Base-by-base conservation (phyloP, 2,329 filamentous ascomycete species). In the Conoideocrella luteorostrata region DNA sequence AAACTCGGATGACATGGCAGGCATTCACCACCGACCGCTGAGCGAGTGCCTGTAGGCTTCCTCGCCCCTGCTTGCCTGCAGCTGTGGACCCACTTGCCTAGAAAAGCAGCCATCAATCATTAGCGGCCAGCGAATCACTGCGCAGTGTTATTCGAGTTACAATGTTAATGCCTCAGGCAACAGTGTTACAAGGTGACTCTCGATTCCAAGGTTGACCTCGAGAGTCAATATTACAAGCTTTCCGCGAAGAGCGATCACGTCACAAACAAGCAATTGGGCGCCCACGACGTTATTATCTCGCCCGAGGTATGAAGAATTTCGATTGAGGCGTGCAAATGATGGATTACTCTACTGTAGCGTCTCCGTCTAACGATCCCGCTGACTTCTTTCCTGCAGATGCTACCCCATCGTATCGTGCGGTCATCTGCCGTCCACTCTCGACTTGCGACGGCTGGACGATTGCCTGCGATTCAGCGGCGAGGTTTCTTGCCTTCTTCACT, bases 401-500 rank as follows among this genome's bases (percentile, higher is more conserved):
- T 82, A 62, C 69, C 73, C 52, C 72, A 72, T 66, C 74, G 75
- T 69, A 67, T 82, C 64, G 70, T 66, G 56, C 74, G 74, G 67
- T 70, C 63, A 53, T 66, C 63, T 53, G 62, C 63, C 55, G 56
- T 63, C 54, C 68, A 70, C 58, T 67, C 63, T 46, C 60, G 68
- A 50, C 62, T 72, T 42, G 62, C 68, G 47, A 65, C 69, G 51
- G 60, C 66, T 56, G 70, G 70, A 61, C 69, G 69, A 59, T 62
- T 77, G 24, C 71, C 77, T 41, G 63, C 73, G 48, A 59, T 72
- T 49, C 78, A 82, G 58, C 73, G 72, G 55, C 75, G 80, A 66
- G 67, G 67, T 48, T 80, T 77, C 56, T 57, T 80, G 33, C 76
- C 76, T n/a, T 59, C 66, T 13, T 65, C 68, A 12, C 63, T 73